phyloP scores from a whole-genome alignment of 1,284 basidiomycete species.

The Crucibulum parvulum region DNA sequence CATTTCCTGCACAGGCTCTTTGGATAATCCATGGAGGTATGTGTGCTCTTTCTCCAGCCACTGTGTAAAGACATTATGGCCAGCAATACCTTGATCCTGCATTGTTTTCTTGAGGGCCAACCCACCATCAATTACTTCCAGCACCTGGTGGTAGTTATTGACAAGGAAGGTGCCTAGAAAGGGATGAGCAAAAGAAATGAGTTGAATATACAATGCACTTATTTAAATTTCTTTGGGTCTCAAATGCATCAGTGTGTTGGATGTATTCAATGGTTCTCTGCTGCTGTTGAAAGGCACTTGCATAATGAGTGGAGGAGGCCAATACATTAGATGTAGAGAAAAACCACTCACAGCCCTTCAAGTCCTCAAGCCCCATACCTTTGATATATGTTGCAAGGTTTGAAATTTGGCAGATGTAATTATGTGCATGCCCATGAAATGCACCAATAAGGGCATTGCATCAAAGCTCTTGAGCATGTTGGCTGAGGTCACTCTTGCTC shows the following conservation, averaged over 20 bases:
- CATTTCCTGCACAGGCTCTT: conserved; percentile 22
- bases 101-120: conserved; percentile 13
- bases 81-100: conserved; percentile 11
- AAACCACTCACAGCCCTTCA: conserved; percentile 31
- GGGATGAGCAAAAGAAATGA: neutral
- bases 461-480: conserved; percentile 6
- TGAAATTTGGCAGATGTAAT: conserved; percentile 29
- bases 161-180: conserved; percentile 22
- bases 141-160: conserved; percentile 32
- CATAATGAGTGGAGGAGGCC: conserved; percentile 19
- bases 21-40: conserved; percentile 17
- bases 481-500: conserved; percentile 18
- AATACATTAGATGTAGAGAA: conserved; percentile 34
- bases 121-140: conserved; percentile 17
- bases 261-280: conserved; percentile 27
- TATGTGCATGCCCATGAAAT: conserved; percentile 36
- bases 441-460: conserved; percentile 26
- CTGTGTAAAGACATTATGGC: conserved; percentile 12
- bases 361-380: conserved; percentile 33
- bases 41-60: conserved; percentile 28
- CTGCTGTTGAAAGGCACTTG: conserved; percentile 23
- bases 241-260: conserved; percentile 18
- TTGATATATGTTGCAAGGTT: conserved; percentile 25
- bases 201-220: neutral
- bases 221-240: conserved; percentile 21